Evolutionary conservation across 2,329 filamentous ascomycete species (phyloP), one percentile per base, ranked within the genome.

Genomic region (Colletotrichum lini): DNA sequence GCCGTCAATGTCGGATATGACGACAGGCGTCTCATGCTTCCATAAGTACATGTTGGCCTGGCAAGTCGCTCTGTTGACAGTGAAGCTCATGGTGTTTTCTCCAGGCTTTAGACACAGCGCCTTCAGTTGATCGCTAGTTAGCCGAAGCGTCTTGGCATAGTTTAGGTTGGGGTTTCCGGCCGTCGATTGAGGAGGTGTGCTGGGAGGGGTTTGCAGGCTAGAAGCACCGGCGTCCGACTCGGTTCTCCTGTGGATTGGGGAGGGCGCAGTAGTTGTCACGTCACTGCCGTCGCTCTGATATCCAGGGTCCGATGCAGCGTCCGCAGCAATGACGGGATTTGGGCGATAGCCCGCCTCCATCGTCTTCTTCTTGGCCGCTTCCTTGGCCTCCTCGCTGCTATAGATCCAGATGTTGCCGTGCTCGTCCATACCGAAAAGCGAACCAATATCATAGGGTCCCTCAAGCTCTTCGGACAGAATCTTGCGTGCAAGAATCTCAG

Each of bases 391-490:
- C 80, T 98, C 95, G 77, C 95, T 98, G 82, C 95, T 96, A 84
- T 99, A 99, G 75, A 99, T 98, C 96, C 96, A 98, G n/a, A 99
- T 87, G 77, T 99, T 99, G 8, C 96, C 96, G 71, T 96, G 91
- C 78, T 97, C 95, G 78, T 99, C 96, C 54, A 96, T 96, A 15
- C 95, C 96, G 76, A 99, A 98, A 40, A 99, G 87, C 2, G 96
- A 93, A 7, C 96, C 96, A 76, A 99, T 97, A 79, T 99, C 96
- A 80, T 98, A 98, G 78, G 96, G 95, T 26, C 95, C 96, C 77
- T 98, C 94, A 16, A 98, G 84, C 82, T 98, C 96, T 79, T 99
- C 95, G 0, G 95, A 92, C 15, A 99, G 88, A 61, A 99, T 94
- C 80, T 96, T 96, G 26, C 96, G 90, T 6, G 96, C 96, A 72